Base-by-base conservation (phyloP, 352 stramenopile species). In the Pythium utonaiense region DNA sequence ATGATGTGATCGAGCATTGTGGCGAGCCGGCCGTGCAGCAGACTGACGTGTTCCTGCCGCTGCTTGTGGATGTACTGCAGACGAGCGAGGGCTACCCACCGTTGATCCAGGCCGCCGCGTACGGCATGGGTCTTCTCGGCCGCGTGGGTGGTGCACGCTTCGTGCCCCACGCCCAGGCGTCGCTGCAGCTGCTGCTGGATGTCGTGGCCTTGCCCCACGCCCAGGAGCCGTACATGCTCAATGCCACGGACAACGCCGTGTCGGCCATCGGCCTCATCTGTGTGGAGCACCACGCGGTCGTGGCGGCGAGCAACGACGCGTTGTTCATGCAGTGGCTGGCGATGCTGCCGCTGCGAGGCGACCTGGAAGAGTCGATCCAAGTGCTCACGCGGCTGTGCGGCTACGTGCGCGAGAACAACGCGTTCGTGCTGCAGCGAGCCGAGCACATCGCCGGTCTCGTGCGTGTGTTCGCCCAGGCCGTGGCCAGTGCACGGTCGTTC, bases 1-100 rank as follows among this genome's bases (percentile, higher is more conserved):
- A 95, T 60, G 85, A 95, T 59, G 85, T 95, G 17, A 64, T 95
- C 22, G 85, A 95, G 66, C 69, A 92, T 70, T 91, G 85, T 38
- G 78, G 80, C 22, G 64, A 47, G 12, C 57, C 71, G 8, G 79
- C 78, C 3, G 75, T 88, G 67, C 52, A 67, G 31, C 64, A 73
- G 25, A 64, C 88, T 7, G 80, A 91, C 50, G 62, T 73, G 24
- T 91, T 95, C 57, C 36, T 93, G 42, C 83, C 85, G 10, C 55
- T 91, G 28, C 61, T 94, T 8, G 58, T 88, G 17, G 79, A 78
- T 30, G 81, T 85, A 19, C 56, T 91, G 30, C 73, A 88, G 56
- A 80, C 79, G 1, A 87, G 67, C 31, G 78, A 89, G 50, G 65
- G 62, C 2, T 78, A 83, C 51, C 75, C 85, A 14, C 67, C 69